A percentile compares a stretch with the other conserved stretches of the same genome.
Evolutionary conservation across 108 stramenopile genomes (phyloP).

Genomic region (Cyclotella choctawhatcheeana): DNA sequence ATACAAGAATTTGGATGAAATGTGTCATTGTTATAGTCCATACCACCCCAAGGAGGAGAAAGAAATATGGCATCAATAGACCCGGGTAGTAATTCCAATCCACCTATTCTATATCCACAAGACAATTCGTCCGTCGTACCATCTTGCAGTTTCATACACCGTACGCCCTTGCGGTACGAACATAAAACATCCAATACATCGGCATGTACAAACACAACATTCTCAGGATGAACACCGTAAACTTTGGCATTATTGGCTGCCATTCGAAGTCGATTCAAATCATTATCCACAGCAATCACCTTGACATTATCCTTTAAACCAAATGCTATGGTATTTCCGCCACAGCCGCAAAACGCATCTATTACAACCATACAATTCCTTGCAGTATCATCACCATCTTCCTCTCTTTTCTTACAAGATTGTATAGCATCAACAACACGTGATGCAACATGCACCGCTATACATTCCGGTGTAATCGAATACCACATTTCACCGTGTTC

Average conservation of each 20-base stretch:
- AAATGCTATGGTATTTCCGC: constrained; percentile 88
- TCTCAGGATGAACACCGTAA: constrained; percentile 59
- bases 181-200: constrained; percentile 61
- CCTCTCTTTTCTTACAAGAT: not conserved
- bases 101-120: constrained; percentile 56
- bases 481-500: constrained; percentile 75
- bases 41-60: constrained; percentile 89
- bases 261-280: constrained; percentile 61
- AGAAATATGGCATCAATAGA: constrained; percentile 72
- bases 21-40: constrained; percentile 54
- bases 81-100: constrained; percentile 62
- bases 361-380: constrained; percentile 46
- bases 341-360: constrained; percentile 88
- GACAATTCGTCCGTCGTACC: not conserved
- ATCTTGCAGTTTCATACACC: constrained; percentile 29
- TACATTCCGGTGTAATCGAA: constrained; percentile 85
- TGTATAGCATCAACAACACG: constrained; percentile 61
- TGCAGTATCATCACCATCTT: not conserved
- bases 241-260: constrained; percentile 75
- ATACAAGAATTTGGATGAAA: constrained; percentile 41
- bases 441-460: constrained; percentile 75
- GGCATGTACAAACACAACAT: constrained; percentile 73
- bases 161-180: not conserved
- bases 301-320: constrained; percentile 44
- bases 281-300: constrained; percentile 66